These are phyloP conservation scores for Amyloporia xantha DNA, from an alignment of 768 basidiomycete genomes.

Conservation along the genomic window DNA sequence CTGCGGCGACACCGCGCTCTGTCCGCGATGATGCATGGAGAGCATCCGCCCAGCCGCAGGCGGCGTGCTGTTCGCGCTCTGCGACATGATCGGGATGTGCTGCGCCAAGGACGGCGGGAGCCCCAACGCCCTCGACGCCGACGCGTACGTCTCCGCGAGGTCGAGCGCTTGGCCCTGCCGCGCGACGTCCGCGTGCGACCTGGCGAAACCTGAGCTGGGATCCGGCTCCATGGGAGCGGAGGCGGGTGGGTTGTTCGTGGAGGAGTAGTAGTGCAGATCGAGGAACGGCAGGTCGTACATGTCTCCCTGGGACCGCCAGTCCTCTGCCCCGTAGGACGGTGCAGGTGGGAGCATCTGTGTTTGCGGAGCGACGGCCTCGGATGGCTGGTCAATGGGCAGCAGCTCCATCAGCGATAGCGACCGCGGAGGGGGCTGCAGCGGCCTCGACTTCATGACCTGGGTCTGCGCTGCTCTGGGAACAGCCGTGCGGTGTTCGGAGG, in stretches of 20 bases:
- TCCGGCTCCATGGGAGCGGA: constrained; percentile 15
- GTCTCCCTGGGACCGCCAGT: constrained; percentile 27
- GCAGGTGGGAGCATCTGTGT: constrained; percentile 10
- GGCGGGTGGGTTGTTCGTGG: constrained; percentile 8
- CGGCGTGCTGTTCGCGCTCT: constrained; percentile 8
- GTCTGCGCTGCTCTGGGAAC: constrained; percentile 29
- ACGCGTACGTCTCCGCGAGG: constrained; percentile 29
- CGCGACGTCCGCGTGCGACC: constrained; percentile 21
- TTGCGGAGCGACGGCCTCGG: constrained; percentile 4
- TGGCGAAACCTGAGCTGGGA: constrained; percentile 10
- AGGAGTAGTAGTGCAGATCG: constrained; percentile 63
- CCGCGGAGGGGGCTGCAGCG: constrained; percentile 19
- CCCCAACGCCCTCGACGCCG: constrained; percentile 25
- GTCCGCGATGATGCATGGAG: constrained; percentile 39
- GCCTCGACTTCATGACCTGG: constrained; percentile 19
- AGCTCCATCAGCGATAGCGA: constrained; percentile 18
- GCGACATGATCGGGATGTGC: constrained; percentile 17
- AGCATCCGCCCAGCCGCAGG: constrained; percentile 10
- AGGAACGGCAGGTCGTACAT: constrained; percentile 58
- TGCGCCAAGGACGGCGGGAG: constrained; percentile 26
- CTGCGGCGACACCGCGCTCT: constrained; percentile 47
- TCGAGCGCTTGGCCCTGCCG: constrained; percentile 47
- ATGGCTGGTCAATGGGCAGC: constrained; percentile 9
- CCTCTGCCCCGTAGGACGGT: constrained; percentile 14
- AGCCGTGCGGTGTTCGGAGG: constrained; percentile 46